Conservation (phyloP, 305 asterid species). For the Withania somnifera region DNA sequence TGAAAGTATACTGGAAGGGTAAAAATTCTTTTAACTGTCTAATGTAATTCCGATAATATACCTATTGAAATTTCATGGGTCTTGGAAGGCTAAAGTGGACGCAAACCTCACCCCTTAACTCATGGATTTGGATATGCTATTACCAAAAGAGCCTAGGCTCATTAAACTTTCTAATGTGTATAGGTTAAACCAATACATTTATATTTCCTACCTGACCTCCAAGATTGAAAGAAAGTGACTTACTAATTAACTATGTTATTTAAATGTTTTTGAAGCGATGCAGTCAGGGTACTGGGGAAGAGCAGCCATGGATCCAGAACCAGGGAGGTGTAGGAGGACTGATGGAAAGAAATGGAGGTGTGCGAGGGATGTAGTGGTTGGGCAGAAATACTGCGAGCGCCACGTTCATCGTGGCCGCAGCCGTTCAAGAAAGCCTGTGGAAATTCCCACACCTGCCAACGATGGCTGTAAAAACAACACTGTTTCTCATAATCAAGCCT, state of each 20-base stretch:
- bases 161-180: neutral
- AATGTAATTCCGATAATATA: too few relatives aligned
- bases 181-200: neutral
- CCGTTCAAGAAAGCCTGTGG: constrained; percentile 99
- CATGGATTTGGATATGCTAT: too few relatives aligned
- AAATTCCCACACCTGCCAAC: constrained; percentile 46
- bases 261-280: constrained; percentile 28
- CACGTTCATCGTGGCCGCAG: constrained; percentile 79
- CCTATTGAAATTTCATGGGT: too few relatives aligned
- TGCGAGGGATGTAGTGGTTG: constrained; percentile 77
- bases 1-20: too few relatives aligned
- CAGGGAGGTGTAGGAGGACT: constrained; percentile 89
- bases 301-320: constrained; percentile 90
- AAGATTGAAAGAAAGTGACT: neutral
- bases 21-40: too few relatives aligned
- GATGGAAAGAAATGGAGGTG: constrained; percentile 99
- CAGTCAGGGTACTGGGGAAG: constrained; percentile 80
- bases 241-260: neutral
- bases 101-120: too few relatives aligned
- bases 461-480: constrained; percentile 4
- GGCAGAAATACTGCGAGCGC: constrained; percentile 83
- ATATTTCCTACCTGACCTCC: neutral
- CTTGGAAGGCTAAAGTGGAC: too few relatives aligned
- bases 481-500: constrained; percentile 8
- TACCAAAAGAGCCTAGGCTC: too few relatives aligned